Conservation (phyloP, 345 rosid genomes). For the Geranium rotundifolium region DNA sequence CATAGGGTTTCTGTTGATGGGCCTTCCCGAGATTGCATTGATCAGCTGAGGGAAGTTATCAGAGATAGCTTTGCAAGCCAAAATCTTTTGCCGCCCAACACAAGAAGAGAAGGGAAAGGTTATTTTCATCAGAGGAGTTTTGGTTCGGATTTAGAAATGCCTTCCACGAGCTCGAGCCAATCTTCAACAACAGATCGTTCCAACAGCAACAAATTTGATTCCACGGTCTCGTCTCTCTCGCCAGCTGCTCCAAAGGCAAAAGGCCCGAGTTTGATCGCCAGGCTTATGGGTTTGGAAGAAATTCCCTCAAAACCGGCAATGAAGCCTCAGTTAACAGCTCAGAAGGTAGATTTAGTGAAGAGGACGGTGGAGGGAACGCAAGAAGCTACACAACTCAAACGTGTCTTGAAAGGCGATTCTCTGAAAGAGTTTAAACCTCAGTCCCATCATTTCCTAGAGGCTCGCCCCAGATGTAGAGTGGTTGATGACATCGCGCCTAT, state of each 20-base stretch:
- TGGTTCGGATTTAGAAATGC: constrained; percentile 37
- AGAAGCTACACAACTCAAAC: constrained; percentile 34
- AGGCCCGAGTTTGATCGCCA: constrained; percentile 61
- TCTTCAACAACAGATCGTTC: constrained; percentile 27
- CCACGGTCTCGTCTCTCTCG: constrained; percentile 23
- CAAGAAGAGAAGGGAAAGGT: constrained; percentile 12
- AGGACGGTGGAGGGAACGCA: constrained; percentile 38
- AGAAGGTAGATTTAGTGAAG: constrained; percentile 14
- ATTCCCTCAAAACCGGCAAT: constrained; percentile 31
- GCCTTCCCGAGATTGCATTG: constrained; percentile 43
- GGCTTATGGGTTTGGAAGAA: constrained; percentile 86
- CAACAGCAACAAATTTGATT: constrained; percentile 18
- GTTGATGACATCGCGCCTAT: constrained; percentile 29
- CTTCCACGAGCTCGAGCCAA: constrained; percentile 61
- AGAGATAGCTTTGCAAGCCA: constrained; percentile 51
- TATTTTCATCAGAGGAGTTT: constrained; percentile 16
- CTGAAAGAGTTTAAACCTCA: constrained; percentile 11
- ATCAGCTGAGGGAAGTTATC: constrained; percentile 49
- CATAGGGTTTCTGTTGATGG: constrained; percentile 27
- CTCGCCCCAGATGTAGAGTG: constrained; percentile 16
- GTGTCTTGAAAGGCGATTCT: constrained; percentile 25
- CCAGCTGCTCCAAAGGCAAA: constrained; percentile 23
- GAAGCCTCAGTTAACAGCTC: constrained; percentile 21
- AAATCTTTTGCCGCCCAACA: constrained; percentile 28
- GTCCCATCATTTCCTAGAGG: constrained; percentile 10